phyloP scores from a whole-genome alignment of 2,329 filamentous ascomycete genomes.

The Phoma sp. region DNA sequence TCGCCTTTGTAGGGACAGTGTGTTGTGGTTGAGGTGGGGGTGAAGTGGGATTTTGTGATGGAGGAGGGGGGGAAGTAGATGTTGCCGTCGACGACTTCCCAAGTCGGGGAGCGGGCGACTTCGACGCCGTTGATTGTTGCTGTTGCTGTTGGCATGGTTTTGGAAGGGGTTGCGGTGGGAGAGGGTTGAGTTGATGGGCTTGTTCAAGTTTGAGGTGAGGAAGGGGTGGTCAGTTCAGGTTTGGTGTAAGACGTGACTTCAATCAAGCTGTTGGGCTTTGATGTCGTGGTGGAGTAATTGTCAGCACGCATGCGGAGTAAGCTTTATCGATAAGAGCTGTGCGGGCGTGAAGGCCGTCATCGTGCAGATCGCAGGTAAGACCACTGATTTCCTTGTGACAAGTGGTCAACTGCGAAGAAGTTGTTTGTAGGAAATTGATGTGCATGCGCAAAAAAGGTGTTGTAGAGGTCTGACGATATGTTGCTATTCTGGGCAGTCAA shows the following conservation, averaged over 20 bases:
- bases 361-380: background rate
- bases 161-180: background rate
- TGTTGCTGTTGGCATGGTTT: constrained; percentile 45
- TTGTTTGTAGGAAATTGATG: too few species aligned
- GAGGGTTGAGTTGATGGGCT: background rate
- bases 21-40: constrained; percentile 55
- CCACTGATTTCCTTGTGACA: too few species aligned
- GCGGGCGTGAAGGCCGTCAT: background rate
- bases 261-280: background rate
- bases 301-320: background rate
- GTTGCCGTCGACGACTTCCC: constrained; percentile 64
- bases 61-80: constrained; percentile 58
- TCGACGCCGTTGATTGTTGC: constrained; percentile 58
- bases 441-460: constrained; percentile 1
- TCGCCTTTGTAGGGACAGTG: constrained; percentile 64
- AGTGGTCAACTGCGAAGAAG: too few species aligned
- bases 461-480: too few species aligned
- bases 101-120: constrained; percentile 59
- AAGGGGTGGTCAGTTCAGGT: too few species aligned
- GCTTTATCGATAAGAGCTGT: background rate
- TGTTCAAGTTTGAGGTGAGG: too few species aligned
- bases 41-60: constrained; percentile 53
- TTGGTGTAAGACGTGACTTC: background rate
- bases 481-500: too few species aligned
- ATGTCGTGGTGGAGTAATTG: background rate